phyloP scores from a whole-genome alignment of 2,329 filamentous ascomycete species.

The Scortechinia acanthostroma region DNA sequence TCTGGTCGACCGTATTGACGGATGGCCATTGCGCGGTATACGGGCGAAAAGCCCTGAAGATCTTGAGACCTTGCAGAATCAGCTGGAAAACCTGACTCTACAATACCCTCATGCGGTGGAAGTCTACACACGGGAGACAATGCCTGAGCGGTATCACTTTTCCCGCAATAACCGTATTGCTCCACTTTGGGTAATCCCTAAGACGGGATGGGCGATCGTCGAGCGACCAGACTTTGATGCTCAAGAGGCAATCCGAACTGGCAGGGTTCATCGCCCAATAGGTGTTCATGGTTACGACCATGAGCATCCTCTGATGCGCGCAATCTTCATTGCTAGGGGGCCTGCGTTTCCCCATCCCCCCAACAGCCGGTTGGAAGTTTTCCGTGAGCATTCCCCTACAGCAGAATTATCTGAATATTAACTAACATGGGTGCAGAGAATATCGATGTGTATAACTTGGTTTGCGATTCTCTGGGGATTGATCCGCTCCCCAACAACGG shows the following conservation, averaged over 20 bases:
- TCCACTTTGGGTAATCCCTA: slow-evolving; percentile 66
- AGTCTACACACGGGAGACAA: slow-evolving; percentile 59
- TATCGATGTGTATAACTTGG: slow-evolving; percentile 63
- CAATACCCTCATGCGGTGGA: slow-evolving; percentile 44
- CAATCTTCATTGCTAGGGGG: slow-evolving; percentile 65
- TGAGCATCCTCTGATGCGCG: slow-evolving; percentile 66
- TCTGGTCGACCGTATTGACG: slow-evolving; percentile 60
- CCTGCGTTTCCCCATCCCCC: slow-evolving; percentile 63
- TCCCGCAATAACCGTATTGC: slow-evolving; percentile 63
- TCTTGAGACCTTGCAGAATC: slow-evolving; percentile 43
- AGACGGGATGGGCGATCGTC: slow-evolving; percentile 65
- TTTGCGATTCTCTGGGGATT: slow-evolving; percentile 59
- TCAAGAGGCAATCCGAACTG: slow-evolving; percentile 38
- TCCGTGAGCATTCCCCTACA: slow-evolving; percentile 42
- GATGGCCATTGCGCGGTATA: slow-evolving; percentile 67
- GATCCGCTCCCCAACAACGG: slow-evolving; percentile 57
- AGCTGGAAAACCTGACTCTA: slow-evolving; percentile 27
- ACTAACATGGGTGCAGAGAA: slow-evolving; percentile 40
- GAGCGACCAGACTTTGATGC: slow-evolving; percentile 57
- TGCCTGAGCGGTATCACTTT: slow-evolving; percentile 69
- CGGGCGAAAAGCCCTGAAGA: slow-evolving; percentile 48
- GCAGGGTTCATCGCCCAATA: slow-evolving; percentile 48
- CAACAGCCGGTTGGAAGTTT: slow-evolving; percentile 52
- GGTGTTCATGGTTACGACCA: slow-evolving; percentile 71
- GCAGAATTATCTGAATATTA: slow-evolving; percentile 11